Conservation (phyloP, 2,329 filamentous ascomycete genomes). For the Aspergillus sp. region DNA sequence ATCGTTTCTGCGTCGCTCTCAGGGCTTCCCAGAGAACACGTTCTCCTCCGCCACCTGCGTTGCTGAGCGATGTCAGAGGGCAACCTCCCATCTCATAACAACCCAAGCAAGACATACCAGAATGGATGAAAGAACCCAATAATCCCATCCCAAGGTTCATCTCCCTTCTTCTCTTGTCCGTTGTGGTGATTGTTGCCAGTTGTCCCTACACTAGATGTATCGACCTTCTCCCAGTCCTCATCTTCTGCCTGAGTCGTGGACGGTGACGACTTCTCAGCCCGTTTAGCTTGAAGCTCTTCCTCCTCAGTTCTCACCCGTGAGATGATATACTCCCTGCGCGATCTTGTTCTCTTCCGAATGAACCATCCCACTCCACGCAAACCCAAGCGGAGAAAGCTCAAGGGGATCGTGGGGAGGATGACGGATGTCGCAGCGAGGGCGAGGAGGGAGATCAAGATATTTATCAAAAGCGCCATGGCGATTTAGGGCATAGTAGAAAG, state of each 20-base stretch:
- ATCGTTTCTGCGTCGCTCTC: constrained; percentile 78
- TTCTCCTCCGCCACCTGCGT: constrained; percentile 92
- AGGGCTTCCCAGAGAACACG: constrained; percentile 95
- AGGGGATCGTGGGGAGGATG: constrained; percentile 29
- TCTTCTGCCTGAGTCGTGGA: constrained; percentile 39
- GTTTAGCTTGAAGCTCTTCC: constrained; percentile 25
- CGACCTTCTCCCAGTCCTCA: constrained; percentile 65
- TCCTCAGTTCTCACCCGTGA: constrained; percentile 41
- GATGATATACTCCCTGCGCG: constrained; percentile 52
- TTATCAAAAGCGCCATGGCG: constrained; percentile 30
- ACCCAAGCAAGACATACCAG: constrained; percentile 58
- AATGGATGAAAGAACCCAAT: constrained; percentile 98
- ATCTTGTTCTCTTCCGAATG: constrained; percentile 57
- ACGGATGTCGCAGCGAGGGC: constrained; percentile 27
- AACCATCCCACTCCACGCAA: constrained; percentile 52
- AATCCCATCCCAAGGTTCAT: constrained; percentile 69
- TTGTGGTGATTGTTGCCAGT: constrained; percentile 29
- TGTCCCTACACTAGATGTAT: constrained; percentile 44
- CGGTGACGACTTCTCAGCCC: constrained; percentile 17
- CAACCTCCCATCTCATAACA: background rate
- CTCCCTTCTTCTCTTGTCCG: constrained; percentile 27
- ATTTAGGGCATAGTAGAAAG: background rate
- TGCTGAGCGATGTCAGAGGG: constrained; percentile 46
- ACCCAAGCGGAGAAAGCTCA: constrained; percentile 25
- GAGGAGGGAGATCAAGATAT: constrained; percentile 25